Evolutionary conservation across 495 filamentous ascomycete genomes (phyloP), one percentile per base, ranked within the genome.

Genomic region (Hyphodiscus hymeniophilus): DNA sequence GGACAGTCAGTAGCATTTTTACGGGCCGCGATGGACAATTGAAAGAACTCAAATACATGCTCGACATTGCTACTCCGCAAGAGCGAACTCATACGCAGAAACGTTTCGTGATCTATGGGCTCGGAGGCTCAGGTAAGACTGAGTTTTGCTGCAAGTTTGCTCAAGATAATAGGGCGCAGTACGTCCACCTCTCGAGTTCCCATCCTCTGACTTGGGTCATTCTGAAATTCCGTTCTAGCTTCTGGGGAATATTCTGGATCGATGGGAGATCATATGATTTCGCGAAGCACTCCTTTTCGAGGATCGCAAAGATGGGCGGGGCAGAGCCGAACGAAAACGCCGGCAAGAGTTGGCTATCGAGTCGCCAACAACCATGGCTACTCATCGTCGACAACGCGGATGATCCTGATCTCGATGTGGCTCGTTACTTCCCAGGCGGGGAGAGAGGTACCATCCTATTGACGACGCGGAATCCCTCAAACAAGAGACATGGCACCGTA

Each of bases 381-480:
- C 50, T 66, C 7, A 64, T 47, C 16, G 51, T 66, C 42, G 64
- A 66, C 47, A 66, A 69, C 31, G 68, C 60, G 2, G 68, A 72
- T 45, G 63, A 66, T 39, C 36, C 47, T 13, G 42, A 51, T 3
- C 35, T 65, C 1, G 3, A 30, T 8, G 23, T 69, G 1, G 52
- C 60, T 3, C 46, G 59, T 7, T 54, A 59, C 24, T 49, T 72
- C 22, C 66, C 66, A 3, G 33, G 28, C 1, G 61, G 65, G 4
- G 43, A 51, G 5, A 51, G 48, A 34, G 67, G 65, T 6, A 42
- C 41, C 35, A 59, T 72, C 22, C 48, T 70, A 0, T 43, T 69
- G 2, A 70, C 67, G 0, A 63, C 68, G 10, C 48, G 66, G 2
- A 63, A 68, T 44, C 67, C 64, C 0, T 39, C 48, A 1, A 16